Percentiles rank a stretch among this genome's conserved stretches.
Evolutionary conservation across 1,139 yeast species (phyloP).

Genomic region (Yamadazyma jaroonii): DNA sequence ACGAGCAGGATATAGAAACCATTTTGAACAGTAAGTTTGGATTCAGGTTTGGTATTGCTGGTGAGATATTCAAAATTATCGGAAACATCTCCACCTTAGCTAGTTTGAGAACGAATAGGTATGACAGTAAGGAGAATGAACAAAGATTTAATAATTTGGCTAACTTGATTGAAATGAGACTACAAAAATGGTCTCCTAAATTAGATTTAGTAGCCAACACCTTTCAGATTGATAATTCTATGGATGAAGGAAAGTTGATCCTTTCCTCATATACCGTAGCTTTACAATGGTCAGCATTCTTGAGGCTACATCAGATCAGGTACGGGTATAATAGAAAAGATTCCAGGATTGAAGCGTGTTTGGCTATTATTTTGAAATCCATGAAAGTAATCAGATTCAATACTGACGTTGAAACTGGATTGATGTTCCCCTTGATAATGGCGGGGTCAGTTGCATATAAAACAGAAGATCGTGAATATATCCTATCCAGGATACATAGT

Average conservation of each 20-base stretch:
- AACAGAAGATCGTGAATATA: conserved; percentile 15
- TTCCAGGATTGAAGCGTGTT: conserved; percentile 17
- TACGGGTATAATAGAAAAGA: conserved; percentile 19
- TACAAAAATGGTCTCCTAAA: conserved; percentile 20
- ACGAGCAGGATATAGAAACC: conserved; percentile 16
- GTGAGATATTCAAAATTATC: conserved; percentile 20
- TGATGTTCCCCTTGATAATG: conserved; percentile 22
- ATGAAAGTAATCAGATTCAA: conserved; percentile 14
- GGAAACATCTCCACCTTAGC: conserved; percentile 22
- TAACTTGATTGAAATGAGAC: conserved; percentile 18
- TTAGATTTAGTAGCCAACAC: conserved; percentile 9
- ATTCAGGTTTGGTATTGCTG: conserved; percentile 21
- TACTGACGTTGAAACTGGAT: conserved; percentile 18
- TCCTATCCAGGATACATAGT: conserved; percentile 13
- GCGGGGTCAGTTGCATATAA: conserved; percentile 20
- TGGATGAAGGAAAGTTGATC: conserved; percentile 9
- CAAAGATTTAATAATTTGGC: conserved; percentile 17
- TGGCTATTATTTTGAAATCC: conserved; percentile 16
- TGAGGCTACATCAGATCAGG: conserved; percentile 19
- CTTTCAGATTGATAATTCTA: conserved; percentile 9
- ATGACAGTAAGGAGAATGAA: conserved; percentile 13
- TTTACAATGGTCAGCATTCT: conserved; percentile 21
- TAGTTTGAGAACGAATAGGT: conserved; percentile 14
- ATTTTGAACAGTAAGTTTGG: conserved; percentile 20
- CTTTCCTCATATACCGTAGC: conserved; percentile 18